Base-by-base conservation (phyloP, 306 rosid genomes). In the Fragaria vesca region DNA sequence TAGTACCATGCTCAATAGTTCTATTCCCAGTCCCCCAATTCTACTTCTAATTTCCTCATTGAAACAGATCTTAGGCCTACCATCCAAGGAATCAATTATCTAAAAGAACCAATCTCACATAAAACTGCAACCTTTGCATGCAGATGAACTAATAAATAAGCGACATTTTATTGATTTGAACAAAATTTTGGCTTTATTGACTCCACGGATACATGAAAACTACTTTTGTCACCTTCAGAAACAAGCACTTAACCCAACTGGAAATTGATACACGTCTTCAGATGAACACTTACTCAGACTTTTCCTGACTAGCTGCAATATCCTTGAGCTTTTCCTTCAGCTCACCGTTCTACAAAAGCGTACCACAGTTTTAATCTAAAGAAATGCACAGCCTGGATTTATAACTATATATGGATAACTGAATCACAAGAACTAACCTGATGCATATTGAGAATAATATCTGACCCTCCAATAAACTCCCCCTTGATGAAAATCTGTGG, bases 401-500 rank as follows among this genome's bases (percentile, higher is more conserved):
- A 58, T 62, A 80, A 28, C 57, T 18, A 69, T 4, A 73, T 45
- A 42, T 34, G 26, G 54, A 30, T 4, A 30, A 32, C 10, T 69
- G 55, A 60, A 67, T 32, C 45, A 72, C 18, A 63, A 67, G 48
- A 58, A 81, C 79, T 57, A 76, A 92, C 98, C 95, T 89, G 90
- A 76, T 94, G 97, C 92, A 94, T 72, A 72, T 81, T 92, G 75
- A 92, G 97, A 83, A 94, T 68, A 76, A 92, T 91, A 80, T 92
- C 97, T 6, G 98, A 92, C 48, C 97, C 97, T 73, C 98, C 98
- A 81, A 92, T 71, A 66, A 95, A 95, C 86, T 94, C 97, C 72
- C 97, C 97, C 87, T 92, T 90, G 54, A 94, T 86, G 92, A 92
- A 94, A 69, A 94, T 81, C 79, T 94, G 97, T 0, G 98, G 97